Percentiles rank a stretch among this genome's conserved stretches.
These are phyloP conservation scores for Fusarium dlaminii DNA, from an alignment of 2,329 filamentous ascomycete genomes.

Conservation along the genomic window DNA sequence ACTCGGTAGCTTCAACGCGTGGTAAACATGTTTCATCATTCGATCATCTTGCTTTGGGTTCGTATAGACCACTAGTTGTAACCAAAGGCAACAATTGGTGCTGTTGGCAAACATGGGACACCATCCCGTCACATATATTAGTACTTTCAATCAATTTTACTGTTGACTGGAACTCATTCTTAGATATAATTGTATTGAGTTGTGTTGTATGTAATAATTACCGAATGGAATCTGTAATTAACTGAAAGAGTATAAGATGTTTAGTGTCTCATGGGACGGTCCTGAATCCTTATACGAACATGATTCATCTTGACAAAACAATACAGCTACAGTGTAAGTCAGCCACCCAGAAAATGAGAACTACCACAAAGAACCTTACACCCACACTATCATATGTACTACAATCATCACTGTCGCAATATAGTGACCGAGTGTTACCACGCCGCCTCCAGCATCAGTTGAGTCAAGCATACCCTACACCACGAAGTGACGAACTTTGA, in stretches of 20 bases:
- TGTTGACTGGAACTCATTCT: background rate
- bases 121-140: background rate
- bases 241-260: background rate
- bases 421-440: background rate
- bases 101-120: background rate
- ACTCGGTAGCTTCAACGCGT: background rate
- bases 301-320: background rate
- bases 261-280: background rate
- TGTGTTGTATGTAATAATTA: no score
- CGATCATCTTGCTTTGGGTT: background rate
- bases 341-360: background rate
- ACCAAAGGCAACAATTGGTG: background rate
- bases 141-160: background rate
- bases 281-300: background rate
- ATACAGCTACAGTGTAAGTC: background rate
- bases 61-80: background rate
- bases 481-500: background rate
- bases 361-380: no score
- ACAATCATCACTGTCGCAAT: background rate
- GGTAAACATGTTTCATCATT: background rate
- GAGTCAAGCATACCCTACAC: slow-evolving; percentile 25
- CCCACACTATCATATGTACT: background rate
- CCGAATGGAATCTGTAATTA: background rate
- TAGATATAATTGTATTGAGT: background rate
- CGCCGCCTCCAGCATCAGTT: background rate